Conservation (phyloP, 768 basidiomycete genomes). For the Crepidotus variabilis region DNA sequence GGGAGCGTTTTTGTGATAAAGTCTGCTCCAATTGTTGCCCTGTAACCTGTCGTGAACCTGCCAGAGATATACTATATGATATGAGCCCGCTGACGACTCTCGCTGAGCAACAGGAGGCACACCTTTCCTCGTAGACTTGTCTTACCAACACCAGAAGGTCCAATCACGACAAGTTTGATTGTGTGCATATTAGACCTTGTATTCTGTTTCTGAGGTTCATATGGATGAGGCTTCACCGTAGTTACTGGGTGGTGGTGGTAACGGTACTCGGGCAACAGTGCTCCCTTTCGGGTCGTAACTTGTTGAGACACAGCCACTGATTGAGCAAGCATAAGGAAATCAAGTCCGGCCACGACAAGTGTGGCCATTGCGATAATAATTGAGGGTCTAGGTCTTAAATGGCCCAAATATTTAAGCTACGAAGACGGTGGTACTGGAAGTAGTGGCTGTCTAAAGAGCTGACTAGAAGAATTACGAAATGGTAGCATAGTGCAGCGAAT, state of each 20-base stretch:
- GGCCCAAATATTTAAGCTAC: background rate
- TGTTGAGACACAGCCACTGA: background rate
- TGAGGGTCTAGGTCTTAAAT: background rate
- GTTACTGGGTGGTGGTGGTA: background rate
- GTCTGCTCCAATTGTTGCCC: slow-evolving; percentile 88
- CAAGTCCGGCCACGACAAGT: background rate
- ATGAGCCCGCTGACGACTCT: background rate
- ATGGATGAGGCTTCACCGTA: background rate
- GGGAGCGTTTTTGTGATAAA: slow-evolving; percentile 76
- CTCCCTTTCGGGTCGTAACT: background rate
- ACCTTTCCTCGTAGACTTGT: slow-evolving; percentile 76
- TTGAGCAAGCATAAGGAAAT: background rate
- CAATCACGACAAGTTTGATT: slow-evolving; percentile 80
- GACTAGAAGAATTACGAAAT: no score
- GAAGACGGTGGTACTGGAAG: no score
- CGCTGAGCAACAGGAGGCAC: slow-evolving; percentile 17
- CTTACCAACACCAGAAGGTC: slow-evolving; percentile 83
- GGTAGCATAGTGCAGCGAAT: no score
- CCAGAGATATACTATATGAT: slow-evolving; percentile 66
- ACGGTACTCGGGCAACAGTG: background rate
- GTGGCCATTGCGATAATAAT: background rate
- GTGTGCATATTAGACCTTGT: slow-evolving; percentile 49
- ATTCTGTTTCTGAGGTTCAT: background rate
- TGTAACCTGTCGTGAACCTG: slow-evolving; percentile 71
- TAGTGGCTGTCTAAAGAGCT: no score